Evolutionary conservation across 225 moss, liverwort and hornwort genomes (phyloP).

Genomic region (Sphagnum contortum): DNA sequence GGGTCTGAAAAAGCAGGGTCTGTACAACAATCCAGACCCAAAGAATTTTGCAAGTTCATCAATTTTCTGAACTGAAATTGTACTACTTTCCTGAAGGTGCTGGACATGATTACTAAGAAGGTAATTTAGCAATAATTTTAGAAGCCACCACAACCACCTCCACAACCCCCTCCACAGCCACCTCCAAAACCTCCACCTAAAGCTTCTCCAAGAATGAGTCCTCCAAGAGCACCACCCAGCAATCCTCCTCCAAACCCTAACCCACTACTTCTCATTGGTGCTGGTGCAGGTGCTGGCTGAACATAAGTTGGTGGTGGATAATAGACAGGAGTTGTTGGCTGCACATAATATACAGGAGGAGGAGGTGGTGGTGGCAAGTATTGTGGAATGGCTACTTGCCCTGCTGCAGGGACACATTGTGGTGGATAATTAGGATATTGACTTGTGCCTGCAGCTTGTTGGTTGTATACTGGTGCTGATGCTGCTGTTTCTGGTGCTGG

Average conservation of each 20-base stretch:
- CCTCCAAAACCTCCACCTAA: slow-evolving; percentile 3
- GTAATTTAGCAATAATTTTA: too few relatives aligned
- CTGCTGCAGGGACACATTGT: background rate
- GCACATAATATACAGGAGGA: too few relatives aligned
- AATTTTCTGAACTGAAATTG: too few relatives aligned
- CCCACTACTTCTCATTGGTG: slow-evolving; percentile 10
- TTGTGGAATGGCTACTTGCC: slow-evolving; percentile 21
- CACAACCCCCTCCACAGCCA: background rate
- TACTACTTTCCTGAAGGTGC: too few relatives aligned
- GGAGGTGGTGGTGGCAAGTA: background rate
- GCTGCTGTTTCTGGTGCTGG: too few relatives aligned
- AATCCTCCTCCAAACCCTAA: slow-evolving; percentile 9
- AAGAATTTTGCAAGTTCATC: too few relatives aligned
- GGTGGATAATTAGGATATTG: too few relatives aligned
- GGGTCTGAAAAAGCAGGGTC: too few relatives aligned
- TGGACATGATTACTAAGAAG: too few relatives aligned
- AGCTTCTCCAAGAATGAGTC: slow-evolving; percentile 4
- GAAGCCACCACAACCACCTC: background rate
- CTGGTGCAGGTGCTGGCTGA: slow-evolving; percentile 2
- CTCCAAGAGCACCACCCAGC: slow-evolving; percentile 9
- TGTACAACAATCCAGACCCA: too few relatives aligned
- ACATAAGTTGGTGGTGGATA: slow-evolving; percentile 14
- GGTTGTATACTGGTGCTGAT: too few relatives aligned
- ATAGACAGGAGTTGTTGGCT: background rate
- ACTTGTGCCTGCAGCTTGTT: too few relatives aligned